Evolutionary conservation across 106 monocot genomes (phyloP).

Genomic region (Dactylorhiza incarnata): DNA sequence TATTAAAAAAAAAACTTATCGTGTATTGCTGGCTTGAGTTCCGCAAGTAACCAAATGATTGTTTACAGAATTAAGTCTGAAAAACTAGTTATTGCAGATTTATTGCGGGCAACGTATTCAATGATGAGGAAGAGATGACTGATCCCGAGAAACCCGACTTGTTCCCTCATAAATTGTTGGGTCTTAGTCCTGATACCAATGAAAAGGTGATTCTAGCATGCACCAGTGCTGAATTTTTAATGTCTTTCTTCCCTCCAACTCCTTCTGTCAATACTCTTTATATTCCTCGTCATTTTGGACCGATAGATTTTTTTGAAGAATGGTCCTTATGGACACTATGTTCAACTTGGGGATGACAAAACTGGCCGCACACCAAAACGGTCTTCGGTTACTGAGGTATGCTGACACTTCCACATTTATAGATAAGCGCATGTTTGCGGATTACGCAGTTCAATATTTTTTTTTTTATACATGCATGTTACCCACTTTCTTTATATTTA

Average conservation of each 20-base stretch:
- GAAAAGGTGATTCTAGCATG: slow-evolving; percentile 45
- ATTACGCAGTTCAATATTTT: background rate
- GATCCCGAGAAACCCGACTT: slow-evolving; percentile 35
- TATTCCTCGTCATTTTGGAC: background rate
- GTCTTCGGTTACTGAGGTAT: slow-evolving; percentile 66
- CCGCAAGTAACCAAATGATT: background rate
- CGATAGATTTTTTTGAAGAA: slow-evolving; percentile 75
- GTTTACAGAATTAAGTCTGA: background rate
- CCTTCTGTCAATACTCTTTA: background rate
- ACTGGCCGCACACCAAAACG: slow-evolving; percentile 73
- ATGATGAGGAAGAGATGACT: slow-evolving; percentile 44
- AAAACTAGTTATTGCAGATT: slow-evolving; percentile 27
- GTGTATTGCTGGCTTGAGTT: background rate
- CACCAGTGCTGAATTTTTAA: background rate
- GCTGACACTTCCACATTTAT: background rate
- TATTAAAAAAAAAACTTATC: background rate
- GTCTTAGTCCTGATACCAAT: slow-evolving; percentile 44
- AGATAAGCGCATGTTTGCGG: background rate
- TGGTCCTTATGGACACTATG: slow-evolving; percentile 90
- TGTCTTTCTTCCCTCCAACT: background rate
- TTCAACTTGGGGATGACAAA: slow-evolving; percentile 84
- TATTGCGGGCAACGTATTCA: slow-evolving; percentile 45
- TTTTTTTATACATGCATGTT: background rate
- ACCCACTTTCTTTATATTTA: background rate
- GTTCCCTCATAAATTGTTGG: slow-evolving; percentile 67